Evolutionary conservation across 2,329 filamentous ascomycete genomes (phyloP).

Genomic region (Tolypocladium sp.): DNA sequence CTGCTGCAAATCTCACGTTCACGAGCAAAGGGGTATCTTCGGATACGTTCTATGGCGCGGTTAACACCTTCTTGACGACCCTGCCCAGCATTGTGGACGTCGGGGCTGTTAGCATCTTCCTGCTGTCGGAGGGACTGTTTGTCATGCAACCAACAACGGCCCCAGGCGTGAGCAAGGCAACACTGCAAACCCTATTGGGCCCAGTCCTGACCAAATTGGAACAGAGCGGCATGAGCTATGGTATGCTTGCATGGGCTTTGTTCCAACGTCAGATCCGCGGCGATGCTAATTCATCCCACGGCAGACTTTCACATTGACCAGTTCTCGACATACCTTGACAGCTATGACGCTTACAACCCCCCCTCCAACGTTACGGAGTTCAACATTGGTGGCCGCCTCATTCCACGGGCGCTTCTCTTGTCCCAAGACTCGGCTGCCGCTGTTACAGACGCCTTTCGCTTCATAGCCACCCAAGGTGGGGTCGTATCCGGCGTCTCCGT

Average conservation of each 20-base stretch:
- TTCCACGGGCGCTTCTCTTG: conserved; percentile 25
- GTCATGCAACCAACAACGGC: not conserved
- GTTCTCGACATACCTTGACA: not conserved
- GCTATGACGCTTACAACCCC: not conserved
- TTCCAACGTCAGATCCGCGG: not conserved
- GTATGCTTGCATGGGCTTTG: not conserved
- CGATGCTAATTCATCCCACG: not conserved
- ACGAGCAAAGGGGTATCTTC: not conserved
- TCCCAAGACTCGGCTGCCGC: not conserved
- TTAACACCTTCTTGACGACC: not conserved
- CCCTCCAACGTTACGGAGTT: conserved; percentile 16
- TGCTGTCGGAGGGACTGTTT: not conserved
- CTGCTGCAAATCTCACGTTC: conserved; percentile 35
- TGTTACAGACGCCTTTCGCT: not conserved
- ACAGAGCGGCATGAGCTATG: not conserved
- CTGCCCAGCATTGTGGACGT: not conserved
- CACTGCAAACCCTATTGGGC: not conserved
- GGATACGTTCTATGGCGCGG: not conserved
- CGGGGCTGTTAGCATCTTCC: not conserved
- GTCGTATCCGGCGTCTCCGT: not conserved
- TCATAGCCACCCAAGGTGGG: not conserved
- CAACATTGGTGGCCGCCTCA: conserved; percentile 31
- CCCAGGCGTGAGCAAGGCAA: not conserved
- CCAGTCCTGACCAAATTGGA: not conserved
- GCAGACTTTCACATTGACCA: not conserved